Base-by-base conservation (phyloP, 345 rosid genomes). In the Dimocarpus longan region DNA sequence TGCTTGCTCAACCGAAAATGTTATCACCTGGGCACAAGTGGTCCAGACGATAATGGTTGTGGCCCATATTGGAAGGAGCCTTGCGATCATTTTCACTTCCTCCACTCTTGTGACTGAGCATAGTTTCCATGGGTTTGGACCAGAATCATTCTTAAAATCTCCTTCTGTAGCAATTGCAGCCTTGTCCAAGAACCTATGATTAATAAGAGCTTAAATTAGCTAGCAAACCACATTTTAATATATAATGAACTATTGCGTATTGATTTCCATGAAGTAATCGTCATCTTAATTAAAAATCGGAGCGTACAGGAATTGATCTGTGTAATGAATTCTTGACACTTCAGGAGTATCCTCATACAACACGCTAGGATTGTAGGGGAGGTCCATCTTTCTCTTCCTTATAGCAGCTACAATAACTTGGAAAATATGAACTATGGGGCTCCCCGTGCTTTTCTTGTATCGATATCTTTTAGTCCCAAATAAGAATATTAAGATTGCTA, bases 11-110 rank as follows among this genome's bases (percentile, higher is more conserved):
- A 91, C 92, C 0, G 91, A 88, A 84, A 89, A 91, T 39, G 92
- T 89, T 44, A 90, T 88, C 93, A 91, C 82, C 79, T 91, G 95
- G 0, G 95, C 95, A 52, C 85, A 87, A 5, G 88, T 66, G 0
- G 93, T 91, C 93, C 93, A 89, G 54, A 91, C 88, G 26, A 90
- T 78, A 39, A 91, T 91, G 32, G 95, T 89, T 28, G 91, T 89
- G 19, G 92, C 91, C 95, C 95, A 91, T 8, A 91, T 82, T 22
- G 95, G 92, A 76, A 91, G 71, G n/a, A 90, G 73, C 26, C 86
- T 79, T 26, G 75, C 80, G 88, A 90, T 80, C 90, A 86, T 89
- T 79, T 91, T 91, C 76, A 87, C 90, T 78, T 91, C 95, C 82
- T 91, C 95, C 48, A 91, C 89, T 69, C 85, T 81, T 50, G 93